Percentiles rank a stretch among this genome's conserved stretches.
Evolutionary conservation across 2,329 filamentous ascomycete species (phyloP).

Genomic region (Pestalotiopsis sp.): DNA sequence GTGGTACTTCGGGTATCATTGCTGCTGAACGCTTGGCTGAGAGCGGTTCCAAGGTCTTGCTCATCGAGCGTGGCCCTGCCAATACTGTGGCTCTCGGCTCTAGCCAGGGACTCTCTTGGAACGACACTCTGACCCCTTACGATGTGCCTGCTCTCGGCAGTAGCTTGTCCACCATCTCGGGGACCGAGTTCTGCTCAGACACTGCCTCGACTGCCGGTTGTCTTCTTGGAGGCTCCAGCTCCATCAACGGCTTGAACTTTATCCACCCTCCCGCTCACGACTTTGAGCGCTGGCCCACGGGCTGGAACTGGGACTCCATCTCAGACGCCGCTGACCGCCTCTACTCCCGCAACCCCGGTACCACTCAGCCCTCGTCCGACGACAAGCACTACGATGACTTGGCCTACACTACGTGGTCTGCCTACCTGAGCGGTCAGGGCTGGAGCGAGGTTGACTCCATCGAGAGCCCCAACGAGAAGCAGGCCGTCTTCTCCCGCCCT

Average conservation of each 20-base stretch:
- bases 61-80: conserved; percentile 4
- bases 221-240: conserved; percentile 6
- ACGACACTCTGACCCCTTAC: neutral
- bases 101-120: neutral
- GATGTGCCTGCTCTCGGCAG: conserved; percentile 4
- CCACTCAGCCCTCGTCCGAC: neutral
- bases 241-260: conserved; percentile 4
- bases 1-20: conserved; percentile 6
- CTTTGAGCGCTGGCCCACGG: conserved; percentile 4
- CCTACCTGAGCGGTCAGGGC: neutral
- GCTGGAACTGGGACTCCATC: neutral
- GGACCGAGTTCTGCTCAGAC: conserved; percentile 6
- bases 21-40: conserved; percentile 4
- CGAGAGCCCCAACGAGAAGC: conserved; percentile 7
- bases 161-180: neutral
- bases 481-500: neutral
- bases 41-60: neutral
- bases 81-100: conserved; percentile 4
- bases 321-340: conserved; percentile 1
- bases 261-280: conserved; percentile 1
- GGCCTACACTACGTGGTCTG: conserved; percentile 4
- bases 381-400: conserved; percentile 6
- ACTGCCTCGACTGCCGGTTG: conserved; percentile 4
- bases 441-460: conserved; percentile 3
- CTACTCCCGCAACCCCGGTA: conserved; percentile 3